Evolutionary conservation across 2,329 filamentous ascomycete species (phyloP).

Genomic region (Paraconiothyrium brasiliense): DNA sequence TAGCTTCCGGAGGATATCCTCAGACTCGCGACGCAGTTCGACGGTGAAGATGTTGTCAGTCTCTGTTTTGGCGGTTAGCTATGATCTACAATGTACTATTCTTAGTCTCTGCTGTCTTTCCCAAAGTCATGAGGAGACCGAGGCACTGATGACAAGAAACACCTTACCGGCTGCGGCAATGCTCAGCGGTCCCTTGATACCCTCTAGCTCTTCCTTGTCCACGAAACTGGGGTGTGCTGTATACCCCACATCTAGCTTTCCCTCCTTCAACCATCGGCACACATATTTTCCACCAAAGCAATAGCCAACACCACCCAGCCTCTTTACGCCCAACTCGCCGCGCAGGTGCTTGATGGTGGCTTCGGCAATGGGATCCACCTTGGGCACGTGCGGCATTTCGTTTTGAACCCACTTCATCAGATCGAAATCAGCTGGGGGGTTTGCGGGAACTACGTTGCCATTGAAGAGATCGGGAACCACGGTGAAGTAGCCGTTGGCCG

Average conservation of each 20-base stretch:
- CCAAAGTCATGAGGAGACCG: neutral
- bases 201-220: conserved; percentile 66
- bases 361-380: conserved; percentile 64
- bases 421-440: conserved; percentile 61
- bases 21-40: conserved; percentile 64
- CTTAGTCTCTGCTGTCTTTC: neutral
- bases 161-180: conserved; percentile 69
- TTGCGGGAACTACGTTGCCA: conserved; percentile 68
- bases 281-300: conserved; percentile 74
- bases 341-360: conserved; percentile 67
- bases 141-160: neutral
- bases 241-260: conserved; percentile 74
- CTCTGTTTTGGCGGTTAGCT: conserved; percentile 51
- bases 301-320: conserved; percentile 73
- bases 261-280: conserved; percentile 67
- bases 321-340: conserved; percentile 61
- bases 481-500: conserved; percentile 75
- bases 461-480: conserved; percentile 77
- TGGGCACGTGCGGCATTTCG: conserved; percentile 49
- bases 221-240: conserved; percentile 82
- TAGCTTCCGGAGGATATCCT: conserved; percentile 66
- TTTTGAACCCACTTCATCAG: conserved; percentile 60
- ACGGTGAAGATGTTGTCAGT: conserved; percentile 68
- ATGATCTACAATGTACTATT: neutral
- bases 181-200: conserved; percentile 65